Base-by-base conservation (phyloP, 345 rosid genomes). In the Crucihimalaya himalaica region DNA sequence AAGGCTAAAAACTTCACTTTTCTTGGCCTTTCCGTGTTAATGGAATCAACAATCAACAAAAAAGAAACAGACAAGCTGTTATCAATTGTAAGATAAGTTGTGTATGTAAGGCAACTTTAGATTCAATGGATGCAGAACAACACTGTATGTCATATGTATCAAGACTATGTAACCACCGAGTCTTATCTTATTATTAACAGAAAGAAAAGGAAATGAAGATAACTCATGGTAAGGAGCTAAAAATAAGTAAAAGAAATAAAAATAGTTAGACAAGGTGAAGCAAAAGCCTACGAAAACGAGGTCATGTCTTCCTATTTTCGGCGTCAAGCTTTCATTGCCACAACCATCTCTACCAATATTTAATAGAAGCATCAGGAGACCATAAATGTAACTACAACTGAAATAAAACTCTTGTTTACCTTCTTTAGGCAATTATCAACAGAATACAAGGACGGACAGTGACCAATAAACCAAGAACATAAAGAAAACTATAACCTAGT, bases 351-450 rank as follows among this genome's bases (percentile, higher is more conserved):
- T 50, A 67, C 39, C 51, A 54, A 23, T 48, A 40, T 37, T 58
- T 37, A 35, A 28, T 4, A 61, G 23, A 68, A 45, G 40, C 51
- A 53, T 54, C 63, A 19, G 32, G 21, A 62, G 31, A 43, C 51
- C 29, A 70, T 31, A 54, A 54, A 45, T 66, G 60, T 56, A 40
- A 29, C 23, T 40, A 11, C 27, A 40, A 67, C 16, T 75, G 42
- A 53, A 45, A n/a, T n/a, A n/a, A 8, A 69, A 25, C 57, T 76
- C 58, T 16, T 76, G 75, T 40, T 64, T 77, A 28, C 53, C 53
- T 65, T 47, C 66, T 77, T 63, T 56, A 46, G 80, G 80, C n/a
- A 63, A 56, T 77, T 28, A 71, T 37, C 66, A 63, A 55, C 59
- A 69, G 70, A 11, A 61, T 64, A 76, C 75, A 55, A 54, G 57